Conservation (phyloP, 805 yeast species). For the Sugiyamaella smithiae region DNA sequence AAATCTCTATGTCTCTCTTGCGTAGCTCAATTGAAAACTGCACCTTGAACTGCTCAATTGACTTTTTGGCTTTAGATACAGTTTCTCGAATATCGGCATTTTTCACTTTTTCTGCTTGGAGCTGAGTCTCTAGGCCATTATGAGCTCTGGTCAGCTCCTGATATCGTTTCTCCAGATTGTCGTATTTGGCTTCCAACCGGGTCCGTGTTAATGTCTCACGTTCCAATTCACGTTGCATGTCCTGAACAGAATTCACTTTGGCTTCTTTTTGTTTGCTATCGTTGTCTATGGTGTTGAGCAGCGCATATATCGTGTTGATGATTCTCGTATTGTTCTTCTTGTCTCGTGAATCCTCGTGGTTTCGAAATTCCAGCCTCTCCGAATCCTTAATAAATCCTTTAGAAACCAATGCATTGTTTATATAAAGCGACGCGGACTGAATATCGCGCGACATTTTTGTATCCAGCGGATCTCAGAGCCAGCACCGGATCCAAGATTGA, state of each 20-base stretch:
- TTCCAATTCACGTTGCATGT: conserved; percentile 15
- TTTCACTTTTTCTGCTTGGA: conserved; percentile 1
- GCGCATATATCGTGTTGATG: conserved; percentile 27
- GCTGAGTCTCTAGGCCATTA: conserved; percentile 10
- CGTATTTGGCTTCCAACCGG: conserved; percentile 11
- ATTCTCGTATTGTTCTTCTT: conserved; percentile 22
- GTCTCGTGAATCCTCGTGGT: conserved; percentile 6
- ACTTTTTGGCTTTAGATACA: conserved; percentile 4
- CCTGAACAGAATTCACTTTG: conserved; percentile 11
- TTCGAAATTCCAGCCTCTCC: conserved; percentile 20
- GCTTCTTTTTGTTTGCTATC: conserved; percentile 18
- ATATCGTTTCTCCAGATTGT: conserved; percentile 15
- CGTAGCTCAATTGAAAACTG: conserved; percentile 27
- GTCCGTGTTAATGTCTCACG: conserved; percentile 2
- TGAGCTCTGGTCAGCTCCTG: conserved; percentile 6
- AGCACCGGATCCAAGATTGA: background rate
- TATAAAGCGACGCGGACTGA: conserved; percentile 22
- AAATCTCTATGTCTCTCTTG: conserved; percentile 26
- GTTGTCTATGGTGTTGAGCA: conserved; percentile 23
- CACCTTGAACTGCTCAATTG: conserved; percentile 15
- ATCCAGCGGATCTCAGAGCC: background rate
- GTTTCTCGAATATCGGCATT: conserved; percentile 14
- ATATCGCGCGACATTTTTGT: conserved; percentile 12
- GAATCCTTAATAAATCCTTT: conserved; percentile 25
- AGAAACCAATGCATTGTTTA: conserved; percentile 25